Evolutionary conservation across 768 basidiomycete genomes (phyloP).

Genomic region (Tulasnella sp.): DNA sequence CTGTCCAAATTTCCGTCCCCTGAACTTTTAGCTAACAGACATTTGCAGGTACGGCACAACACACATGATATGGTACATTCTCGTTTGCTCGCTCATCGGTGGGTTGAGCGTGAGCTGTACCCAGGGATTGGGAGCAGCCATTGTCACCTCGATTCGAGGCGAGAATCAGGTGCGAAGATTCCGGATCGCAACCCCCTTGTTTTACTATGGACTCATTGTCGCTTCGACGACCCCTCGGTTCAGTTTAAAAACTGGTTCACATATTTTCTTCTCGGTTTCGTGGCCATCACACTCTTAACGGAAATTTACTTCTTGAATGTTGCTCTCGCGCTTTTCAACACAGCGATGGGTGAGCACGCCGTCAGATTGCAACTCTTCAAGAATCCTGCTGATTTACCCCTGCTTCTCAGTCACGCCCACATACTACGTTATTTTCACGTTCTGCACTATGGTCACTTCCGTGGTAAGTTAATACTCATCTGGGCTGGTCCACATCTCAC

Average conservation of each 20-base stretch:
- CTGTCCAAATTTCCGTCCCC: constrained; percentile 38
- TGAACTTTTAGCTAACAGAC: background rate
- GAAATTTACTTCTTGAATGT: constrained; percentile 97
- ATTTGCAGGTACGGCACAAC: constrained; percentile 73
- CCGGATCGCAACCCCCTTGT: background rate
- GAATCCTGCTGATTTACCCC: background rate
- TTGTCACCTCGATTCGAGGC: constrained; percentile 76
- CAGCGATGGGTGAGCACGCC: constrained; percentile 34
- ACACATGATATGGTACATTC: constrained; percentile 94
- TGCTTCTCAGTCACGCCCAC: constrained; percentile 41
- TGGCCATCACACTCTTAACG: constrained; percentile 79
- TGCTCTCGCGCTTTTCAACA: constrained; percentile 94
- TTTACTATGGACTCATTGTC: background rate
- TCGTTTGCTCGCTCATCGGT: constrained; percentile 96
- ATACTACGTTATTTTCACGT: constrained; percentile 51
- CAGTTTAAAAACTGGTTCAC: constrained; percentile 93
- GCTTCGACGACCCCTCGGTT: background rate
- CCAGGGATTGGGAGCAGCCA: constrained; percentile 79
- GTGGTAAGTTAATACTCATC: constrained; percentile 34
- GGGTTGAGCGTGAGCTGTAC: constrained; percentile 94
- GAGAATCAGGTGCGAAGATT: constrained; percentile 65
- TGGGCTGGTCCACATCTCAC: background rate
- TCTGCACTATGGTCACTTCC: constrained; percentile 48
- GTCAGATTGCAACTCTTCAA: background rate
- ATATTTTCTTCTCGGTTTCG: constrained; percentile 79